Percentiles rank a stretch among this genome's conserved stretches.
These are phyloP conservation scores for Pestalotiopsis fici DNA, from an alignment of 2,329 filamentous ascomycete species.

Conservation along the genomic window DNA sequence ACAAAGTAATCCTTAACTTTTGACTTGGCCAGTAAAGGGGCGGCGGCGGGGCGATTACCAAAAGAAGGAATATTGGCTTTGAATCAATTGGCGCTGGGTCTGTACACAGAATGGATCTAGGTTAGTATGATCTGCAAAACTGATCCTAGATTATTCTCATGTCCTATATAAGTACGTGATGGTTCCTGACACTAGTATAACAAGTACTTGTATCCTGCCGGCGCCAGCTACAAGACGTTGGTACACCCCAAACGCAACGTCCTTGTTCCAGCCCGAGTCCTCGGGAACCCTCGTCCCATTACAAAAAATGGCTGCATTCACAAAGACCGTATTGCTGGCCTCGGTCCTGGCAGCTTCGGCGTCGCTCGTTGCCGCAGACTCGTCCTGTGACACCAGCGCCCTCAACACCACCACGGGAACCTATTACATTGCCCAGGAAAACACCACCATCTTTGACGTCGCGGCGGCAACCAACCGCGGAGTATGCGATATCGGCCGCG, in stretches of 20 bases:
- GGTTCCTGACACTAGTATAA: too few species aligned
- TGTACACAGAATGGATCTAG: too few species aligned
- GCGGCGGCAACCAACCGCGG: not conserved
- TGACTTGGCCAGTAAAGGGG: too few species aligned
- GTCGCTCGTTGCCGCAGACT: not conserved
- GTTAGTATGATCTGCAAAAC: too few species aligned
- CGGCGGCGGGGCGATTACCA: too few species aligned
- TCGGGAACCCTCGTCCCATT: not conserved
- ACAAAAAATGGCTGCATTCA: not conserved
- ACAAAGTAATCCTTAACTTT: not conserved
- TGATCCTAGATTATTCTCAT: too few species aligned
- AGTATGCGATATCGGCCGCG: not conserved
- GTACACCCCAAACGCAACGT: too few species aligned
- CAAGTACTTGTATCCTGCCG: too few species aligned
- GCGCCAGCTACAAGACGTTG: too few species aligned
- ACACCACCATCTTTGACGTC: not conserved
- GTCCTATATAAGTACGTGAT: too few species aligned
- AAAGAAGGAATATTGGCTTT: too few species aligned
- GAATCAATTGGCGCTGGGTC: too few species aligned
- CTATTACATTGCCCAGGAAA: not conserved
- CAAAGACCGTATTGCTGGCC: not conserved
- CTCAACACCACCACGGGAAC: not conserved
- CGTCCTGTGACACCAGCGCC: not conserved
- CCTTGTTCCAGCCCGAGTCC: not conserved
- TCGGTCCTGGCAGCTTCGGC: not conserved